phyloP scores from a whole-genome alignment of 768 basidiomycete species.

The Sarcomyxa edulis region DNA sequence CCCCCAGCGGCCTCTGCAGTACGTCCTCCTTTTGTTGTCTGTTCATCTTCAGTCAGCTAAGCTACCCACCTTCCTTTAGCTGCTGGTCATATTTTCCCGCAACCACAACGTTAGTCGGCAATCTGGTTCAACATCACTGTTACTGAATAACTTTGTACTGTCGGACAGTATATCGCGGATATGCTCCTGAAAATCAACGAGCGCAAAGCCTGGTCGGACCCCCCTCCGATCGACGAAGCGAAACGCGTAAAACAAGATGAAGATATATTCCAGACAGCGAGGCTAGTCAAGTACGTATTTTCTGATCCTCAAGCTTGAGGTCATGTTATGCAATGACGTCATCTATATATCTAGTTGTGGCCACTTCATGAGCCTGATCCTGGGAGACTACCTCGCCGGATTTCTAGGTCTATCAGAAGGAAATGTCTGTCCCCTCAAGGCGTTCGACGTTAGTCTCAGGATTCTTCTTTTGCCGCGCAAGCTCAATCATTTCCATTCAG shows the following conservation, averaged over 20 bases:
- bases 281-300: constrained; percentile 41
- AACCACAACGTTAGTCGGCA: constrained; percentile 50
- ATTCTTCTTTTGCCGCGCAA: neutral
- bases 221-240: constrained; percentile 25
- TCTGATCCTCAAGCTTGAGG: no score
- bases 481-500: constrained; percentile 9
- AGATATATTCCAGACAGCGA: constrained; percentile 53
- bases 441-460: constrained; percentile 32
- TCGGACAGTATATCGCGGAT: constrained; percentile 51
- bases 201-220: constrained; percentile 37
- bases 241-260: constrained; percentile 35
- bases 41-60: no score
- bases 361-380: constrained; percentile 49
- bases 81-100: constrained; percentile 47
- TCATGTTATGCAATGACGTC: no score
- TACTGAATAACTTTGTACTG: neutral
- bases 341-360: no score
- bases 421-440: constrained; percentile 46
- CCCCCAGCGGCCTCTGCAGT: constrained; percentile 49
- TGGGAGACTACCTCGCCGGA: constrained; percentile 56
- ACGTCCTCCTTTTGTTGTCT: constrained; percentile 52
- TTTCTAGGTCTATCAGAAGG: constrained; percentile 53
- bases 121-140: neutral
- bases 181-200: constrained; percentile 54
- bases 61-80: no score